Percentiles rank a stretch among this genome's conserved stretches.
Evolutionary conservation across 2,329 filamentous ascomycete species (phyloP).

Genomic region (Diaporthe sp.): DNA sequence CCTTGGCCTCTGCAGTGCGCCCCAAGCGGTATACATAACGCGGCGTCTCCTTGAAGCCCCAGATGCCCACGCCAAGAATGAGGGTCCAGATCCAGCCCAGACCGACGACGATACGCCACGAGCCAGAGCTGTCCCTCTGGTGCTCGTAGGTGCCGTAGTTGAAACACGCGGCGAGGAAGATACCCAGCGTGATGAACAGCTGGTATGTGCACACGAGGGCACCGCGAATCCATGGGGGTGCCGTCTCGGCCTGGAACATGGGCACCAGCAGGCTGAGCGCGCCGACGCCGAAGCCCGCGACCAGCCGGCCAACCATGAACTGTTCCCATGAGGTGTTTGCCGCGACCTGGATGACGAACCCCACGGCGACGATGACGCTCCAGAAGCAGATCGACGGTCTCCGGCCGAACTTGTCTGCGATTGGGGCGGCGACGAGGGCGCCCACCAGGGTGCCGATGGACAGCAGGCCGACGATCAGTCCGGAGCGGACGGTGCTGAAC

Average conservation of each 20-base stretch:
- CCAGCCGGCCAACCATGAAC: conserved; percentile 71
- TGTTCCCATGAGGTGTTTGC: conserved; percentile 69
- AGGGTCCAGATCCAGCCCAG: conserved; percentile 63
- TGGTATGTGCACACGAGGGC: conserved; percentile 75
- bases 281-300: conserved; percentile 76
- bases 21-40: conserved; percentile 62
- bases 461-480: conserved; percentile 68
- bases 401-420: conserved; percentile 74
- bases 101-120: conserved; percentile 71
- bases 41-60: conserved; percentile 63
- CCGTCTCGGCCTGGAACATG: conserved; percentile 81
- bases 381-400: conserved; percentile 71
- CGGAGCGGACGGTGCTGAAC: conserved; percentile 65
- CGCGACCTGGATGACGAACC: conserved; percentile 75
- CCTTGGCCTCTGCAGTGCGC: conserved; percentile 55
- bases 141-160: conserved; percentile 70
- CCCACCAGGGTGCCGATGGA: conserved; percentile 71
- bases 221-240: conserved; percentile 74
- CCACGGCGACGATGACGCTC: conserved; percentile 69
- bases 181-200: conserved; percentile 78
- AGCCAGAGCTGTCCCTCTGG: conserved; percentile 54
- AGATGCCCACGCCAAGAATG: conserved; percentile 59
- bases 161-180: conserved; percentile 68
- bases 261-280: conserved; percentile 72
- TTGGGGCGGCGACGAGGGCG: conserved; percentile 67